phyloP scores from a whole-genome alignment of 345 rosid species.

The Acer saccharum region DNA sequence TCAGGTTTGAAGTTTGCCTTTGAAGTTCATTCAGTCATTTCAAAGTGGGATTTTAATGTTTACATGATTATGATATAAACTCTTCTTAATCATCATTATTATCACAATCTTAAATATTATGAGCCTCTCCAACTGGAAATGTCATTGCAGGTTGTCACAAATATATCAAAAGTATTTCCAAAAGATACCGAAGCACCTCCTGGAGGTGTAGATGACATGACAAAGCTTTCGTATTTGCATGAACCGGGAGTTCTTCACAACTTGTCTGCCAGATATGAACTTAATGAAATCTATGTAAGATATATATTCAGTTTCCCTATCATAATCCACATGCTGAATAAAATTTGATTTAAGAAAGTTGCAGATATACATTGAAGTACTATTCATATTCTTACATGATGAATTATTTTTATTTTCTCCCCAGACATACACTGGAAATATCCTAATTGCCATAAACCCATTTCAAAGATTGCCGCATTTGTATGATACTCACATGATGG shows the following conservation, averaged over 20 bases:
- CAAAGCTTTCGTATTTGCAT: conserved; percentile 97
- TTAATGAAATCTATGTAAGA: conserved; percentile 95
- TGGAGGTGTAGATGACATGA: conserved; percentile 99
- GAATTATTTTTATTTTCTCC: conserved; percentile 20
- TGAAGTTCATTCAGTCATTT: conserved; percentile 17
- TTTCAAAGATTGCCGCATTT: conserved; percentile 98
- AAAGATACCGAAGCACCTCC: conserved; percentile 97
- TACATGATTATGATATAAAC: conserved; percentile 7
- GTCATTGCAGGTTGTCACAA: conserved; percentile 71
- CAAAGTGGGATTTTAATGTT: conserved; percentile 11
- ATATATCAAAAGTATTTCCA: conserved; percentile 79
- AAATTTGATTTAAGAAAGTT: conserved; percentile 17
- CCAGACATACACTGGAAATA: conserved; percentile 98
- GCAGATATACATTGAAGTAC: not conserved
- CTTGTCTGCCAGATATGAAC: conserved; percentile 94
- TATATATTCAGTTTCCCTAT: conserved; percentile 24
- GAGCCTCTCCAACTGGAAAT: conserved; percentile 14
- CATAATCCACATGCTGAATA: conserved; percentile 10
- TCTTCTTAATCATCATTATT: not conserved
- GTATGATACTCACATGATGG: conserved; percentile 99
- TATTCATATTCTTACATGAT: conserved; percentile 19
- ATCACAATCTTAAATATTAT: conserved; percentile 13
- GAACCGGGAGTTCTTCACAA: conserved; percentile 97
- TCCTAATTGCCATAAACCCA: conserved; percentile 96
- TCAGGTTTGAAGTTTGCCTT: conserved; percentile 15